These are phyloP conservation scores for Iberis amara DNA, from an alignment of 441 rosid genomes.

Conservation along the genomic window DNA sequence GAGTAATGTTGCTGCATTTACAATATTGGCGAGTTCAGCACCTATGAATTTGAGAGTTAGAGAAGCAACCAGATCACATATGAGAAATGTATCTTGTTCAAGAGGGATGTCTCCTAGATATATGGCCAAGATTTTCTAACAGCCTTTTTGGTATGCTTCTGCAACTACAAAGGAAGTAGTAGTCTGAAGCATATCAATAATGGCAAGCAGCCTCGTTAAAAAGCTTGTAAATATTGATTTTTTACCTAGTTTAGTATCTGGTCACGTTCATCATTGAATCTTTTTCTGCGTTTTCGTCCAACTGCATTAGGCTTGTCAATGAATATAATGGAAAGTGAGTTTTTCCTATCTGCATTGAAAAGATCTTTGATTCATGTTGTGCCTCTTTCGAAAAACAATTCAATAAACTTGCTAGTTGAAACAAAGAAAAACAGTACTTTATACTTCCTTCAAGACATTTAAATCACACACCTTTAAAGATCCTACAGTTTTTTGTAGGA, in stretches of 20 bases:
- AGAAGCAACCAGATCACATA: constrained; percentile 60
- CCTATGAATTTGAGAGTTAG: constrained; percentile 68
- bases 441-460: constrained; percentile 84
- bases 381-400: constrained; percentile 94
- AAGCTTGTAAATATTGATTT: background rate
- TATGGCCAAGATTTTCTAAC: constrained; percentile 57
- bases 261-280: constrained; percentile 96
- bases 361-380: constrained; percentile 92
- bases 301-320: constrained; percentile 91
- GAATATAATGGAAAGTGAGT: constrained; percentile 74
- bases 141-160: constrained; percentile 71
- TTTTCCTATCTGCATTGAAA: constrained; percentile 62
- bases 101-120: constrained; percentile 68
- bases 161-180: constrained; percentile 42
- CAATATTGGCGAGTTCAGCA: constrained; percentile 73
- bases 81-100: constrained; percentile 54
- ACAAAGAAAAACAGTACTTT: constrained; percentile 85
- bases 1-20: constrained; percentile 73
- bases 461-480: constrained; percentile 44
- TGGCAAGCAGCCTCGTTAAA: background rate
- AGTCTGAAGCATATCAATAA: constrained; percentile 5
- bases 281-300: constrained; percentile 93
- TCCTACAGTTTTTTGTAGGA: constrained; percentile 50
- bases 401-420: constrained; percentile 94
- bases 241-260: constrained; percentile 88